Base-by-base conservation (phyloP, 2,329 filamentous ascomycete genomes). In the Fusarium sp. region DNA sequence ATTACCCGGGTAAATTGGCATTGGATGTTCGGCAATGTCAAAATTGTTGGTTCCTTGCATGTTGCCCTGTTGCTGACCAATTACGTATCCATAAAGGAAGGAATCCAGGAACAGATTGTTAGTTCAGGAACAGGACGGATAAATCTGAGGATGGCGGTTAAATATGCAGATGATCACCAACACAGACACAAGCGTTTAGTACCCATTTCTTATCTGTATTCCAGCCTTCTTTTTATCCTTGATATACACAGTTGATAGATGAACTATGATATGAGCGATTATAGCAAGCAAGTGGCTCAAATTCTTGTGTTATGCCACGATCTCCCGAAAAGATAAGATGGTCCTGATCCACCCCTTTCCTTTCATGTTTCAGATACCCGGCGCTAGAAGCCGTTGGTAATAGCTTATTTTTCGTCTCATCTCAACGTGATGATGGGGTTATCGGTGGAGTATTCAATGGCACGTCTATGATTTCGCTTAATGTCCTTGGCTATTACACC, bases 321-420 rank as follows among this genome's bases (percentile, higher is more conserved):
- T 70, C 48, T 62, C 39, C n/a, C 20, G 28, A 28, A 24, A n/a
- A 36, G 30, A 47, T 28, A 24, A 55, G 61, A 66, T 63, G 66
- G 72, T 68, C 62, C 36, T 48, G 45, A 48, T 48, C 39, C 41
- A 28, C 47, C 32, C 45, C 36, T 15, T 35, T 15, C 32, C 35
- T 58, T 66, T 44, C 45, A 42, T 22, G 71, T 74, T 74, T 74
- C 71, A 74, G 67, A 74, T 73, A 60, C 66, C 48, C 71, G 71
- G 61, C 70, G 70, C 70, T 71, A 66, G 61, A 17, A 35, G 18
- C 30, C 48, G 51, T 70, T 65, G 18, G 50, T 39, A 2, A 35
- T 51, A 55, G 53, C 53, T 54, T 57, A 47, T 44, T 64, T 66
- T 55, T 64, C 44, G 50, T 47, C 35, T 50, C 44, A 45, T 65